phyloP scores from a whole-genome alignment of 805 yeast species.

The Lachancea sp. region DNA sequence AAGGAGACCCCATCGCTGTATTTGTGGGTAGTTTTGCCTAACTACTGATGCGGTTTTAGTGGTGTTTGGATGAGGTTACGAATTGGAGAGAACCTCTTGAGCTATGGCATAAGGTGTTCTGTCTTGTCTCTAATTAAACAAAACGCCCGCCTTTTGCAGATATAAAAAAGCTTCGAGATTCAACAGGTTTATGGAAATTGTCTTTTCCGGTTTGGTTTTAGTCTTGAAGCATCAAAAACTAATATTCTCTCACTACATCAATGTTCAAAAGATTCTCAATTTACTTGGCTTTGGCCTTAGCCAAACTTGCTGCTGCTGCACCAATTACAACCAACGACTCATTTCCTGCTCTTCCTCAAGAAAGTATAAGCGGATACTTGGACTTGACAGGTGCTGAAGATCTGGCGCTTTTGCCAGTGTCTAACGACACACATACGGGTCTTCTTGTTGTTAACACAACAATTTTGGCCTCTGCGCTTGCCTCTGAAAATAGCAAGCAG shows the following conservation, averaged over 20 bases:
- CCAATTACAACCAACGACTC: conserved; percentile 17
- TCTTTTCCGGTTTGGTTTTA: not conserved
- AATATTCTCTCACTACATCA: not conserved
- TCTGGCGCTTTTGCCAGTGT: conserved; percentile 24
- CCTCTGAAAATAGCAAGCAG: conserved; percentile 22
- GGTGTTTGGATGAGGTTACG: not conserved
- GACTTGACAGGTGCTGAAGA: conserved; percentile 26
- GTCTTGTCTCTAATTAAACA: no score
- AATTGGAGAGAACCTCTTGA: no score
- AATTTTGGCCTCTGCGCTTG: conserved; percentile 23
- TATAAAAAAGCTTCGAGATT: no score
- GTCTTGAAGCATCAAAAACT: not conserved
- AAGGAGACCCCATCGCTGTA: not conserved
- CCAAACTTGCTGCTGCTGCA: conserved; percentile 5
- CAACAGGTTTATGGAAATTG: no score
- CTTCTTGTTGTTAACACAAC: conserved; percentile 30
- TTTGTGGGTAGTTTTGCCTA: not conserved
- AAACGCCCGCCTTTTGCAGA: no score
- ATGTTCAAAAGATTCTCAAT: not conserved
- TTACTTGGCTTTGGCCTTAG: conserved; percentile 1
- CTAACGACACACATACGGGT: conserved; percentile 27
- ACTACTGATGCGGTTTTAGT: not conserved
- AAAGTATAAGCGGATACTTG: conserved; percentile 28
- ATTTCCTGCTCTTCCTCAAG: conserved; percentile 22
- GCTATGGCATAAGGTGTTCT: no score